Conservation (phyloP, 2,329 filamentous ascomycete genomes). For the Xylaria sp. region DNA sequence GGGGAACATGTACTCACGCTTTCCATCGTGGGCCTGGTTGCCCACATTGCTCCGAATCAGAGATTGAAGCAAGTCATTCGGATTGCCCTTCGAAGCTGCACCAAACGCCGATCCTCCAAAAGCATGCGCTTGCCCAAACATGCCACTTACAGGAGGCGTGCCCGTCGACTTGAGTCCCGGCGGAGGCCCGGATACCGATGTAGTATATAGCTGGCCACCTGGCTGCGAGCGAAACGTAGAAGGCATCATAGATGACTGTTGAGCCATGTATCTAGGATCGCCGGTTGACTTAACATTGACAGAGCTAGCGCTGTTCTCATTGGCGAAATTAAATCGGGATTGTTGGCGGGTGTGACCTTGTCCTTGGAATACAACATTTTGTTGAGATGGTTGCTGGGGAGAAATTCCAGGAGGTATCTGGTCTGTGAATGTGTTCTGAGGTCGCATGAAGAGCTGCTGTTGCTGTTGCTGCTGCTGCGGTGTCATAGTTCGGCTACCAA, state of each 20-base stretch:
- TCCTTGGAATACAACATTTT: conserved; percentile 64
- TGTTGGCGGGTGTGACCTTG: conserved; percentile 82
- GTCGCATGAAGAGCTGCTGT: conserved; percentile 74
- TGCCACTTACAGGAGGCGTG: conserved; percentile 80
- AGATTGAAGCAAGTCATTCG: conserved; percentile 81
- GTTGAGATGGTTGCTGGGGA: conserved; percentile 60
- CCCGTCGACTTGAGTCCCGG: conserved; percentile 95
- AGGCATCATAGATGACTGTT: conserved; percentile 89
- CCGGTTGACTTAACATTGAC: conserved; percentile 79
- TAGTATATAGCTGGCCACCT: conserved; percentile 80
- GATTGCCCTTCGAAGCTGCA: conserved; percentile 74
- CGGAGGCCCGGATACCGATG: conserved; percentile 89
- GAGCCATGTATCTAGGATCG: conserved; percentile 83
- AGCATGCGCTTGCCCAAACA: conserved; percentile 89
- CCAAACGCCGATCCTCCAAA: conserved; percentile 81
- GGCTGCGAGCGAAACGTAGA: conserved; percentile 69
- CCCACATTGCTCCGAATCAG: conserved; percentile 77
- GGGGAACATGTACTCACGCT: conserved; percentile 84
- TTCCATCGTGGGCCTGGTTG: conserved; percentile 84
- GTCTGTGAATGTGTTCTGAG: conserved; percentile 69
- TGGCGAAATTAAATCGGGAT: conserved; percentile 88
- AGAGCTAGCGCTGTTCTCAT: conserved; percentile 73
- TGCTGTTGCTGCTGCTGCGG: conserved; percentile 83
- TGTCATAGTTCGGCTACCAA: conserved; percentile 78
- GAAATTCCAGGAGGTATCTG: conserved; percentile 70